Evolutionary conservation across 2,329 filamentous ascomycete species (phyloP).

Genomic region (Hymenoscyphus scutula): DNA sequence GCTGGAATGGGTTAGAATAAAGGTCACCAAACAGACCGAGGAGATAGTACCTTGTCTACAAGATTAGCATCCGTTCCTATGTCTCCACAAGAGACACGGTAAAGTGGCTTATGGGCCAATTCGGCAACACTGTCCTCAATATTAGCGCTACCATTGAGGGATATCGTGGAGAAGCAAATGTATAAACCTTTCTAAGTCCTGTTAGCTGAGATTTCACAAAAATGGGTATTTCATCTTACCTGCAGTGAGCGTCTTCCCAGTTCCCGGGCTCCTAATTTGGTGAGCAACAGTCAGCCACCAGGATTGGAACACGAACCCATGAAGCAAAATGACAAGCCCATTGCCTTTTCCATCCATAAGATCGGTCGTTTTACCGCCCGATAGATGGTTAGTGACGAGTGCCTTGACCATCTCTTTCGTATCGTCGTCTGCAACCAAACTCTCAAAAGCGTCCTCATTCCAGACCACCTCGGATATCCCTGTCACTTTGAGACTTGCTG

Average conservation of each 20-base stretch:
- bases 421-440: constrained; percentile 45
- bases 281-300: not conserved
- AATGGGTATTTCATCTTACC: constrained; percentile 11
- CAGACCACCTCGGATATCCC: constrained; percentile 21
- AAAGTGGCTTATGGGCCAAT: constrained; percentile 48
- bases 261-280: constrained; percentile 9
- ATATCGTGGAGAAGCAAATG: no score
- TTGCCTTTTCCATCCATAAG: constrained; percentile 37
- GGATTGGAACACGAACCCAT: constrained; percentile 15
- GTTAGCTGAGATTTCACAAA: not conserved
- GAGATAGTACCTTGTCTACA: constrained; percentile 56
- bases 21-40: no score
- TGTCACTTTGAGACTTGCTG: constrained; percentile 13
- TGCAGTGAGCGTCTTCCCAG: constrained; percentile 25
- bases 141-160: no score
- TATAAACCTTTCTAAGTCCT: not conserved
- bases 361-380: constrained; percentile 18
- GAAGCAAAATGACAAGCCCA: constrained; percentile 46
- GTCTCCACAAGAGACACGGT: constrained; percentile 61
- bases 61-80: constrained; percentile 62
- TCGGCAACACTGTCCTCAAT: constrained; percentile 45
- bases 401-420: constrained; percentile 47
- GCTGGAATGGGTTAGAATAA: not conserved
- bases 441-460: constrained; percentile 45
- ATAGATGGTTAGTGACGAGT: constrained; percentile 44